Conservation (phyloP, 768 basidiomycete species). For the Lyophyllum decastes region DNA sequence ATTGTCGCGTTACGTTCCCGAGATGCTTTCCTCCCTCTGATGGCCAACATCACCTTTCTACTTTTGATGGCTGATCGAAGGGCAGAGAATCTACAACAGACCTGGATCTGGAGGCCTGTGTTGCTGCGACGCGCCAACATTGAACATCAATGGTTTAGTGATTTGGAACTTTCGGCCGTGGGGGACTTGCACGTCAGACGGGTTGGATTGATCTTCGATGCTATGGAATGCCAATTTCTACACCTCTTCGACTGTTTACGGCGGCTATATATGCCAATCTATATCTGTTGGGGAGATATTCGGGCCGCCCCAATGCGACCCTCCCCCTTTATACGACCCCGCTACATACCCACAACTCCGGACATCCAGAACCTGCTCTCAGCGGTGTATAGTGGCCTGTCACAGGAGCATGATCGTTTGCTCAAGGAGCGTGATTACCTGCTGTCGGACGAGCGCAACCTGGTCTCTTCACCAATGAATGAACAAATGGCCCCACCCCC, state of each 20-base stretch:
- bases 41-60: conserved; percentile 10
- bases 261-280: neutral
- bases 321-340: neutral
- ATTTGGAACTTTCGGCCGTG: conserved; percentile 8
- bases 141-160: too few relatives aligned
- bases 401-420: too few relatives aligned
- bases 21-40: conserved; percentile 16
- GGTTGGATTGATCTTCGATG: conserved; percentile 13
- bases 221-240: neutral
- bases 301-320: neutral
- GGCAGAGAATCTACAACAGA: too few relatives aligned
- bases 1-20: neutral
- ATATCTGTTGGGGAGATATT: neutral
- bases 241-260: neutral
- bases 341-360: neutral
- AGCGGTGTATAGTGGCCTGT: too few relatives aligned
- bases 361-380: too few relatives aligned
- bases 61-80: neutral
- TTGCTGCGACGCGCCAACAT: too few relatives aligned
- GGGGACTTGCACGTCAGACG: neutral
- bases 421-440: too few relatives aligned
- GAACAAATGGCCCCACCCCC: too few relatives aligned
- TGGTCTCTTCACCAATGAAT: too few relatives aligned
- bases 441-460: too few relatives aligned
- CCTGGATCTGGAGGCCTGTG: too few relatives aligned